Evolutionary conservation across 2,329 filamentous ascomycete species (phyloP).

Genomic region (Xylariales sp.): DNA sequence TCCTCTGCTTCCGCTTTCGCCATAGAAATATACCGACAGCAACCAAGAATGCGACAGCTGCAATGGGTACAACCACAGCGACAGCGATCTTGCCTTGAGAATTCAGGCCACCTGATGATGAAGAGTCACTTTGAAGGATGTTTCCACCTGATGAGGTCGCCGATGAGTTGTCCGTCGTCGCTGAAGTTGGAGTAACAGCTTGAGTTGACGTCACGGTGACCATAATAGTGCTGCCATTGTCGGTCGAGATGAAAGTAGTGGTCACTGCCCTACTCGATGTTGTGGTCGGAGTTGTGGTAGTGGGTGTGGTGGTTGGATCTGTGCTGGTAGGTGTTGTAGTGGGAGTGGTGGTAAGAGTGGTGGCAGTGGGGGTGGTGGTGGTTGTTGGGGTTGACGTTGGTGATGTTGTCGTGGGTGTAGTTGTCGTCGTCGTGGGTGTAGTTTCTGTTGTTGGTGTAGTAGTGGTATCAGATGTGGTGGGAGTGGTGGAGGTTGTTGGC

Average conservation of each 20-base stretch:
- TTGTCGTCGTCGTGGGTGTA: not conserved
- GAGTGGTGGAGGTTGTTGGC: conserved; percentile 11
- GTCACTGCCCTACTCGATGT: conserved; percentile 15
- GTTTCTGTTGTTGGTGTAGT: not conserved
- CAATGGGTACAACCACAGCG: conserved; percentile 90
- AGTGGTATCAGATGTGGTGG: not conserved
- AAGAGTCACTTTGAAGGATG: conserved; percentile 13
- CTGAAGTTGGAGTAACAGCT: conserved; percentile 10
- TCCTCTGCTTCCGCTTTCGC: conserved; percentile 81
- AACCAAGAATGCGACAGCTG: conserved; percentile 76
- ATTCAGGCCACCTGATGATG: conserved; percentile 33
- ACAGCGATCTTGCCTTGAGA: conserved; percentile 76
- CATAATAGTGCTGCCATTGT: conserved; percentile 19
- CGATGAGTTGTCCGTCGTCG: conserved; percentile 1
- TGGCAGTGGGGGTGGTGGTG: conserved; percentile 12
- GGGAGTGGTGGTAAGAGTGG: conserved; percentile 13
- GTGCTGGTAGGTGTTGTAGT: conserved; percentile 17
- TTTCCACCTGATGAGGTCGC: conserved; percentile 16
- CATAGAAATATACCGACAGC: conserved; percentile 76
- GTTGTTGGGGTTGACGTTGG: conserved; percentile 12
- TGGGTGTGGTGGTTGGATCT: conserved; percentile 8
- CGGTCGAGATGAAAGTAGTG: conserved; percentile 12
- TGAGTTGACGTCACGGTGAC: conserved; percentile 18
- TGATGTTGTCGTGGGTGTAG: not conserved
- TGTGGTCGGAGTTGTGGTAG: conserved; percentile 8